Evolutionary conservation across 192 early-diverging fungal genomes (phyloP), one percentile per base, ranked within the genome.

Genomic region (Mortierella claussenii): DNA sequence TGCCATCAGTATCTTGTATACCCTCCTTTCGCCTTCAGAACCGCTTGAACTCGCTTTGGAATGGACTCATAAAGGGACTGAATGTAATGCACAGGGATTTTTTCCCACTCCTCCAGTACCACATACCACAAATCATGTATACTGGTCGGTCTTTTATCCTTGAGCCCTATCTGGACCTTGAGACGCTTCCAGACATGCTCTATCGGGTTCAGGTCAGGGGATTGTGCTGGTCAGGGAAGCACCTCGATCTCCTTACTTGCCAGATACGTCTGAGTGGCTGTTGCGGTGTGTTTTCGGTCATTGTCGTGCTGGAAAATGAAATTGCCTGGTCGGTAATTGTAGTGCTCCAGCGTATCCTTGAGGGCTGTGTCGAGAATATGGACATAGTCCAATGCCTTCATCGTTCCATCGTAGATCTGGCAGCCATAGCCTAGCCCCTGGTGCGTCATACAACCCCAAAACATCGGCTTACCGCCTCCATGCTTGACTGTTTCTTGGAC

Each of bases 381-480:
- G 15, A 48, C 24, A 23, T 67, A 51, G 4, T 59, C 28, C 24
- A 44, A 34, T 1, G 24, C 45, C 55, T 66, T 59, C 31, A 80
- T 62, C 0, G 1, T 69, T 15, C 54, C 55, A 37, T 61, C 53
- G 26, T 61, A 61, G 18, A 69, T 60, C n/a, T 26, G 30, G 45
- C 36, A 43, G 15, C 54, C 30, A 31, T 66, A 55, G 2, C 62
- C 69, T 32, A 69, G 40, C 0, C 60, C 78, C 15, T 63, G 36
- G 43, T 42, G 55, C 36, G 48, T 55, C 46, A 79, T 67, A 48
- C 61, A 76, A 4, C 69, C 62, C 70, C 60, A 76, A 48, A 79
- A 27, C 51, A 80, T 80, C 47, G 75, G 42, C 24, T 27, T 40
- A 4, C 70, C 57, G 11, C 70, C 78, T 42, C 62, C 69, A 76